phyloP scores from a whole-genome alignment of 108 stramenopile genomes.

The Skeletonema marinoi region DNA sequence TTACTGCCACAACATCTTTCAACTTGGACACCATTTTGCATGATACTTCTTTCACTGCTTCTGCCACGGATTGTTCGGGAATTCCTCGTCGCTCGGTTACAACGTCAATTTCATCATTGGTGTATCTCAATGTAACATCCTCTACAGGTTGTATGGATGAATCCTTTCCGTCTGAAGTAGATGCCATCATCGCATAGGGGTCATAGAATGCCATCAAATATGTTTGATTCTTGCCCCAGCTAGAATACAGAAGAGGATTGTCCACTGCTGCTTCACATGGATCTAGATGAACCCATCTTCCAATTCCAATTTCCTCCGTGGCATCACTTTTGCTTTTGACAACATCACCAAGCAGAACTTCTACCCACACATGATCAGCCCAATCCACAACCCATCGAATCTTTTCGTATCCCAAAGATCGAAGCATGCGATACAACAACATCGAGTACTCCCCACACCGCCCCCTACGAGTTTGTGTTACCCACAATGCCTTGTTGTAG shows the following conservation, averaged over 20 bases:
- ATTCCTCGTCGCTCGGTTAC: constrained; percentile 55
- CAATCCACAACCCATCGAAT: constrained; percentile 74
- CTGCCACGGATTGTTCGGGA: constrained; percentile 2
- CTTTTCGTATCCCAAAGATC: constrained; percentile 49
- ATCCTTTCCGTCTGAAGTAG: constrained; percentile 9
- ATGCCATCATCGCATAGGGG: constrained; percentile 11
- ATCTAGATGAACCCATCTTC: constrained; percentile 70
- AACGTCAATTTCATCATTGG: constrained; percentile 28
- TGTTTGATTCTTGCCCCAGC: constrained; percentile 76
- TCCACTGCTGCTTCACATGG: constrained; percentile 75
- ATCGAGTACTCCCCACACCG: constrained; percentile 72
- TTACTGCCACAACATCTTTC: background rate
- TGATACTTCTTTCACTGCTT: constrained; percentile 22
- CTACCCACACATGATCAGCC: constrained; percentile 78
- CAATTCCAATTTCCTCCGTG: background rate
- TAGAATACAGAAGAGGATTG: constrained; percentile 60
- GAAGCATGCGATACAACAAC: constrained; percentile 61
- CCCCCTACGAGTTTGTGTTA: constrained; percentile 49
- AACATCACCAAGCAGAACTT: constrained; percentile 29
- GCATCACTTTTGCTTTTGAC: background rate
- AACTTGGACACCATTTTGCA: constrained; percentile 13
- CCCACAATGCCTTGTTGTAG: constrained; percentile 56
- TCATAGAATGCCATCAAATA: constrained; percentile 65
- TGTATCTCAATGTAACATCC: constrained; percentile 50
- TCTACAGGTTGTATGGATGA: constrained; percentile 28